Evolutionary conservation across 768 basidiomycete species (phyloP).

Genomic region (Termitomyces sp.): DNA sequence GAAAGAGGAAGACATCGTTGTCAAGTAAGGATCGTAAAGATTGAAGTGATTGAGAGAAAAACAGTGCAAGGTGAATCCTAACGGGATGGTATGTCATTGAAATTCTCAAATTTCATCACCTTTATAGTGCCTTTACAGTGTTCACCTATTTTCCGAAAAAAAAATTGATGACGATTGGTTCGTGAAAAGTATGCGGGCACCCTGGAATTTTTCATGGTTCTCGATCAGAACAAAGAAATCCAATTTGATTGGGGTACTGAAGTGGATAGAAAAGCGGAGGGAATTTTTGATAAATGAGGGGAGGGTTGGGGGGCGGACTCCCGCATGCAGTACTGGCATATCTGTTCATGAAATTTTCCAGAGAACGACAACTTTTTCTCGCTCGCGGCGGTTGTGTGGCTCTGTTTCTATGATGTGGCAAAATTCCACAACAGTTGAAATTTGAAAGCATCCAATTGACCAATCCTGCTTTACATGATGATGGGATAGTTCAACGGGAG

Average conservation of each 20-base stretch:
- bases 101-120: not conserved
- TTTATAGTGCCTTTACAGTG: not conserved
- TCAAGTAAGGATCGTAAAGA: conserved; percentile 2
- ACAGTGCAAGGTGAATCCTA: not conserved
- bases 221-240: not conserved
- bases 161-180: not conserved
- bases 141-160: not conserved
- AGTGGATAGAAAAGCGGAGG: not conserved
- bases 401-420: not conserved
- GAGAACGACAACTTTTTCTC: not conserved
- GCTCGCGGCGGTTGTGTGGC: not conserved
- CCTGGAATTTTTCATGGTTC: not conserved
- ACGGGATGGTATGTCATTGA: not conserved
- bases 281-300: not conserved
- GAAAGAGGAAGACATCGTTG: conserved; percentile 8
- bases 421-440: not conserved
- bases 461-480: conserved; percentile 10
- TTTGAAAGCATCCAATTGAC: conserved; percentile 12
- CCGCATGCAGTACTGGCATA: not conserved
- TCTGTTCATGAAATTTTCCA: not conserved
- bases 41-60: not conserved
- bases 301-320: too few relatives aligned
- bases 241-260: not conserved
- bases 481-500: not conserved
- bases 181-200: not conserved